Evolutionary conservation across 352 stramenopile species (phyloP).

Genomic region (Pseudoperonospora humuli): DNA sequence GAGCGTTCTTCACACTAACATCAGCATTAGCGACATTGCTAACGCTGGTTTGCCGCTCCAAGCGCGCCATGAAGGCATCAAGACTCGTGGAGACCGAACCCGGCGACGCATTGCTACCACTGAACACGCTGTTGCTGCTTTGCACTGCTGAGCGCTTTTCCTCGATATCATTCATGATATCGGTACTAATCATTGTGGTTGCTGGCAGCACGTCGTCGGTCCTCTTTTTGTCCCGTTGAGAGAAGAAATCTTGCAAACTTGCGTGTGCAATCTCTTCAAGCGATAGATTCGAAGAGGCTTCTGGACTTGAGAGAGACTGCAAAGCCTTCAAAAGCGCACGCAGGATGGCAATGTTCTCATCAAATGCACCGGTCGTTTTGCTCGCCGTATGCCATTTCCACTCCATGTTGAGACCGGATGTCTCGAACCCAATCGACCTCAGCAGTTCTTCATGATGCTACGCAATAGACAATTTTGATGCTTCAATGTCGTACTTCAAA

Average conservation of each 20-base stretch:
- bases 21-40: conserved; percentile 20
- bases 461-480: conserved; percentile 1
- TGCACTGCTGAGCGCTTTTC: conserved; percentile 10
- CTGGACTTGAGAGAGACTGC: conserved; percentile 39
- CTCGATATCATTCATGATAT: conserved; percentile 1
- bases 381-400: conserved; percentile 75
- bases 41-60: conserved; percentile 41
- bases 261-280: conserved; percentile 45
- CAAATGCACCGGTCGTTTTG: conserved; percentile 49
- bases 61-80: conserved; percentile 44
- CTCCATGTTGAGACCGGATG: conserved; percentile 66
- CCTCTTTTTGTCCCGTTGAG: conserved; percentile 21
- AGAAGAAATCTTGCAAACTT: conserved; percentile 24
- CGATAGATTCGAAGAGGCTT: conserved; percentile 33
- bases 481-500: too few relatives aligned
- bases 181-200: conserved; percentile 7
- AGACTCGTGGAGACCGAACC: conserved; percentile 23
- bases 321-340: conserved; percentile 50
- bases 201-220: conserved; percentile 1
- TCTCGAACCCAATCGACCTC: conserved; percentile 72
- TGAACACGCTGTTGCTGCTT: conserved; percentile 1
- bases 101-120: background rate
- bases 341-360: conserved; percentile 60
- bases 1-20: conserved; percentile 8
- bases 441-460: conserved; percentile 73